phyloP scores from a whole-genome alignment of 305 asterid genomes.

The Fraxinus greggii region DNA sequence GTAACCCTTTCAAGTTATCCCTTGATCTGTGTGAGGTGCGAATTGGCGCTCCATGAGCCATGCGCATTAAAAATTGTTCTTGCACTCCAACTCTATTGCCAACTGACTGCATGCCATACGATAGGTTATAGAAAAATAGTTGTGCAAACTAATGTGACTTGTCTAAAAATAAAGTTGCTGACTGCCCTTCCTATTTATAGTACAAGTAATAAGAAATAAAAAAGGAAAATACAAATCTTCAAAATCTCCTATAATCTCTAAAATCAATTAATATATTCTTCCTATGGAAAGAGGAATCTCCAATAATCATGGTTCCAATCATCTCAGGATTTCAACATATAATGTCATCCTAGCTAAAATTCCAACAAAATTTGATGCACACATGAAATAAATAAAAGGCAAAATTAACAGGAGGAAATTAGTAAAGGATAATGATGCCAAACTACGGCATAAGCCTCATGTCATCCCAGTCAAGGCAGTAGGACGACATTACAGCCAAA shows the following conservation, averaged over 20 bases:
- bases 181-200: not conserved
- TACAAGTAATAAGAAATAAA: not conserved
- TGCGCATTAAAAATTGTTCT: constrained; percentile 94
- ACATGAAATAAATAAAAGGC: not conserved
- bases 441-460: not conserved
- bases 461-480: not conserved
- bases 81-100: constrained; percentile 95
- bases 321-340: not conserved
- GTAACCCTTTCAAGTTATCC: constrained; percentile 51
- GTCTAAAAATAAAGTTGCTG: constrained; percentile 15
- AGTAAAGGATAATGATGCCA: not conserved
- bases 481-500: not conserved
- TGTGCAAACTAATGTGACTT: constrained; percentile 3
- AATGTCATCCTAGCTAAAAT: not conserved
- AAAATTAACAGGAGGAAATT: not conserved
- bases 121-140: constrained; percentile 22
- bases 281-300: not conserved
- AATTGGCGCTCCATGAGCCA: constrained; percentile 96
- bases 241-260: not conserved
- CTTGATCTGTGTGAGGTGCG: constrained; percentile 51
- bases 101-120: constrained; percentile 72
- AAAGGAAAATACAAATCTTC: not conserved
- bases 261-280: no score
- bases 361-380: not conserved
- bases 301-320: not conserved